Evolutionary conservation across 345 rosid species (phyloP).

Genomic region (Microcos paniculata): DNA sequence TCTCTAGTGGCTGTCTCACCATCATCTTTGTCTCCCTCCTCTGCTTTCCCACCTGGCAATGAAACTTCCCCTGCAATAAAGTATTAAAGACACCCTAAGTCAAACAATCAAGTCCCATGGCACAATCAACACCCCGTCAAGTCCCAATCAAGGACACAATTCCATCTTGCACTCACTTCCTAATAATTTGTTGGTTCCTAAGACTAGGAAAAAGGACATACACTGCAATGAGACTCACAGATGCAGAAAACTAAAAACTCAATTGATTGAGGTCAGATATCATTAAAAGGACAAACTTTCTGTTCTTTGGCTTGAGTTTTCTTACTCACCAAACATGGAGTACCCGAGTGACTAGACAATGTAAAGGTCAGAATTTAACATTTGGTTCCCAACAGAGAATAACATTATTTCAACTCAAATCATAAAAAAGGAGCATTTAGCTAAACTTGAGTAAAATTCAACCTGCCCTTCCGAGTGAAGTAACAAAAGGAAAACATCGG

Average conservation of each 20-base stretch:
- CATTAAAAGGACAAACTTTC: neutral
- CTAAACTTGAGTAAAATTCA: neutral
- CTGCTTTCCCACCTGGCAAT: conserved; percentile 78
- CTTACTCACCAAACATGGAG: neutral
- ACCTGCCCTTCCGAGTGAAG: neutral
- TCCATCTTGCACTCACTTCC: neutral
- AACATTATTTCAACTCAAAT: neutral
- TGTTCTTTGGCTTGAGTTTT: neutral
- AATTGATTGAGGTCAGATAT: neutral
- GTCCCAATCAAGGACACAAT: neutral
- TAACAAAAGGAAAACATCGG: neutral
- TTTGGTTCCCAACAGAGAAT: neutral
- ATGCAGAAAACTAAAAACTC: neutral
- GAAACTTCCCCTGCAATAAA: conserved; percentile 71
- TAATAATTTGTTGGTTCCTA: neutral
- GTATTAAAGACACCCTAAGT: neutral
- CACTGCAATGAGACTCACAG: neutral
- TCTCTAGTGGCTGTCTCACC: conserved; percentile 70
- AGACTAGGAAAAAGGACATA: neutral
- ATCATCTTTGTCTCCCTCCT: conserved; percentile 67
- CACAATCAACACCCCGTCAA: neutral
- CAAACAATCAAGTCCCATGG: neutral
- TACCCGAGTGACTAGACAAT: neutral
- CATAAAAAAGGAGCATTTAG: neutral
- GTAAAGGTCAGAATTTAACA: neutral